phyloP scores from a whole-genome alignment of 176 grass and related monocot genomes.

The Hyparrhenia diplandra region DNA sequence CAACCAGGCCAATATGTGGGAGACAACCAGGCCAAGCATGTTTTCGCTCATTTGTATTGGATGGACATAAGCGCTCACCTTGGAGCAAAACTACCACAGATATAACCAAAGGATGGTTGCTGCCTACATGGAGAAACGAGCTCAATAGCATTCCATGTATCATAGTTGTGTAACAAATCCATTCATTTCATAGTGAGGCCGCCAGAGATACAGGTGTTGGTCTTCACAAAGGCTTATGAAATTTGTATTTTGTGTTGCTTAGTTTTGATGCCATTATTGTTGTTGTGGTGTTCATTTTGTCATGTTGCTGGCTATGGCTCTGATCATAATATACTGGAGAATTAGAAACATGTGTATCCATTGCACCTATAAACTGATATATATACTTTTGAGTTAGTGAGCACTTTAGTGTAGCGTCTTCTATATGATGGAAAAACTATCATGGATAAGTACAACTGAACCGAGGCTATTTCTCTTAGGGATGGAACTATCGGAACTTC shows the following conservation, averaged over 20 bases:
- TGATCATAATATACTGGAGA: not conserved
- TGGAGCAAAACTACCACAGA: not conserved
- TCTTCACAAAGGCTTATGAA: constrained; percentile 3
- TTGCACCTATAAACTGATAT: no score
- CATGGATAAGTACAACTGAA: no score
- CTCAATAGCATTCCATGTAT: not conserved
- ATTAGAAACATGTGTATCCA: not conserved
- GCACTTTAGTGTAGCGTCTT: no score
- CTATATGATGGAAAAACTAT: no score
- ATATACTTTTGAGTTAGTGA: no score
- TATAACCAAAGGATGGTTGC: constrained; percentile 4
- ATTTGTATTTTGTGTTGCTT: constrained; percentile 29
- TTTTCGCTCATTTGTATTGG: constrained; percentile 18
- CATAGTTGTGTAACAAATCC: not conserved
- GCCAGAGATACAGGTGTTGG: not conserved
- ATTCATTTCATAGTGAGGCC: not conserved
- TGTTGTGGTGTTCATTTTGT: not conserved
- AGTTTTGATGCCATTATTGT: constrained; percentile 11
- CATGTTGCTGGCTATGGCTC: not conserved
- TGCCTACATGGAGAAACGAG: not conserved
- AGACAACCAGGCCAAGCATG: not conserved
- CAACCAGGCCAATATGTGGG: not conserved
- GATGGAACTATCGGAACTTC: no score
- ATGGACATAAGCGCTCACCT: constrained; percentile 10
- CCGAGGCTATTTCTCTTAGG: no score